Percentiles rank a stretch among this genome's conserved stretches.
Evolutionary conservation across 441 rosid genomes (phyloP).

Genomic region (Raphanus hybrid): DNA sequence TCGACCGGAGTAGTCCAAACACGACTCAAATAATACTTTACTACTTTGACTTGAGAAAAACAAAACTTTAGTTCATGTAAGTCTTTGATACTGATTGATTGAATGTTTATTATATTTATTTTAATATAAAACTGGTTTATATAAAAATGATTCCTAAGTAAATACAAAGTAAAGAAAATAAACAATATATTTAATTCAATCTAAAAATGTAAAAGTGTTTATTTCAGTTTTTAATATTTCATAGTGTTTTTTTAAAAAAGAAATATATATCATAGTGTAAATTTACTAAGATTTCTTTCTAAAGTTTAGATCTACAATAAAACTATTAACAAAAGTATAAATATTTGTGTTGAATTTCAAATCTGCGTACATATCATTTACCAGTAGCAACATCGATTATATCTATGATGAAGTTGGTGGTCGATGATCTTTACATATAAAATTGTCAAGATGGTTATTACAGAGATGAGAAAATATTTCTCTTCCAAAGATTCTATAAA

Average conservation of each 20-base stretch:
- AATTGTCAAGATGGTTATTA: background rate
- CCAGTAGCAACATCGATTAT: background rate
- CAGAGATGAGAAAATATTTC: background rate
- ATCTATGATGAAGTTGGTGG: background rate
- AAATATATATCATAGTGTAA: background rate
- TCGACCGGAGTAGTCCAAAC: constrained; percentile 33
- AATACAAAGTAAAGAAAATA: background rate
- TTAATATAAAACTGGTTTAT: background rate
- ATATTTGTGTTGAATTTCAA: background rate
- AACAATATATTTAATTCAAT: background rate
- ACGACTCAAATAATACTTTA: constrained; percentile 30
- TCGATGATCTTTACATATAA: background rate
- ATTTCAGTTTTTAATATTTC: background rate
- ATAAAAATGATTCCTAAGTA: background rate
- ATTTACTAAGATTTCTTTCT: background rate
- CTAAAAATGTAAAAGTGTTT: background rate
- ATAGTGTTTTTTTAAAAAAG: background rate
- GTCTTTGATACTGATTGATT: constrained; percentile 34
- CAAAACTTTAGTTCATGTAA: constrained; percentile 19
- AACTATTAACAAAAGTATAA: background rate
- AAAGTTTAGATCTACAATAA: background rate
- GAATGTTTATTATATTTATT: background rate
- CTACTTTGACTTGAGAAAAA: constrained; percentile 8
- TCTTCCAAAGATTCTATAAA: background rate
- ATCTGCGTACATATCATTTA: background rate